Evolutionary conservation across 2,329 filamentous ascomycete genomes (phyloP), one percentile per base, ranked within the genome.

Genomic region (Aspergillus calidoustus): DNA sequence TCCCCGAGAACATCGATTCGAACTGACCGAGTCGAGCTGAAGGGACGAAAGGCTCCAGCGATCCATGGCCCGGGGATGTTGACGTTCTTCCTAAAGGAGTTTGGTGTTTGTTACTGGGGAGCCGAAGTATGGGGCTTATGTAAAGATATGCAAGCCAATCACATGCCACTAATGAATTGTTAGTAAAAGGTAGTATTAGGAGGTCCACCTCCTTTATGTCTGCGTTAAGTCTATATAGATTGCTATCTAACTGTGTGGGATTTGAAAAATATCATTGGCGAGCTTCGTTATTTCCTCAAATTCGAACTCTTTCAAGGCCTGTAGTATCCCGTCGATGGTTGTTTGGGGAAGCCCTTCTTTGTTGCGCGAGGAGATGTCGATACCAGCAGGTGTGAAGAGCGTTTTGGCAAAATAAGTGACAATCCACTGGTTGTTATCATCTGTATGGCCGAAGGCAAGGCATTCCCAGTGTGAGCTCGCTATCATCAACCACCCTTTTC

Each of bases 391-490:
- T 7, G 60, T 62, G 28, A 62, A 57, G 43, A 46, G 47, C 4
- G 55, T 56, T 53, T 59, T 62, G 47, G 60, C 56, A 48, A 62
- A 62, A 38, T 59, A 62, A 1, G 56, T 62, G 30, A 59, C 51
- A 41, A 55, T 41, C 55, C 55, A 62, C 31, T 31, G 51, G 38
- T 55, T 59, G 25, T 41, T 17, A 17, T 50, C 59, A 28, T 62
- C 47, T 22, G 60, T 23, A 23, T 52, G 34, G 7, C 60, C 60
- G 22, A 55, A 59, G 11, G 56, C 60, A 38, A 62, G 60, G 22
- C 60, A 55, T 25, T 62, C 60, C 56, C 60, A 62, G 52, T 52
- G 55, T 11, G 55, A 59, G 51, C 52, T 62, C n/a, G 54, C 60
- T 23, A 59, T 54, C 50, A 58, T 59, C 30, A 58, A 34, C 60